Base-by-base conservation (phyloP, 805 yeast genomes). In the Torulaspora microellipsoides region DNA sequence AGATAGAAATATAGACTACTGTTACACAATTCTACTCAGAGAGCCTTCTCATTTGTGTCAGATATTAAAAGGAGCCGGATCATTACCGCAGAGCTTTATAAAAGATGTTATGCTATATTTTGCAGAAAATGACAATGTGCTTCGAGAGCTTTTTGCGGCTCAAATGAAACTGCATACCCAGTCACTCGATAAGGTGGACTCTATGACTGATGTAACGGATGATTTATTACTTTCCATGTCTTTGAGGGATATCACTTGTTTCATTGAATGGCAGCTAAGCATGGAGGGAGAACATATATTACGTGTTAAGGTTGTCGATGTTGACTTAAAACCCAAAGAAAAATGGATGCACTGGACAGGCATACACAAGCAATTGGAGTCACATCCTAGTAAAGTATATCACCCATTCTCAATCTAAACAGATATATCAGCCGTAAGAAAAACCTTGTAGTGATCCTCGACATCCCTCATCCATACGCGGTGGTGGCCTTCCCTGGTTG, bases 321-420 rank as follows among this genome's bases (percentile, higher is more conserved):
- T 76, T 35, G 84, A 79, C 52, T 67, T 76, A 37, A 79, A 79
- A 55, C 72, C 76, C 2, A 62, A 55, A 11, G 47, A 59, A 17
- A 77, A 75, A 45, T 71, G 69, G 63, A 51, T 58, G 20, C 74
- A 76, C 51, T 78, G 84, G 84, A 46, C 55, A 5, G 57, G 59
- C 8, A 69, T 71, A 6, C 78, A 76, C 42, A 41, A 54, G 11
- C 48, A 59, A 29, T 35, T 56, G 12, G 46, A 45, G 13, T 28
- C 17, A n/a, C 34, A 30, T 14, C 29, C 69, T 67, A 56, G 9
- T 53, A 45, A 48, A 51, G 47, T 67, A 71, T 47, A 50, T 53
- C 30, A 60, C 25, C 4, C 25, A 5, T 50, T 36, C 13, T 25
- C 34, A 17, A 29, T 6, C 20, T 27, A 38, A 38, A 40, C 30